These are phyloP conservation scores for Phytophthora sp. DNA, from an alignment of 352 stramenopile species.

Conservation along the genomic window DNA sequence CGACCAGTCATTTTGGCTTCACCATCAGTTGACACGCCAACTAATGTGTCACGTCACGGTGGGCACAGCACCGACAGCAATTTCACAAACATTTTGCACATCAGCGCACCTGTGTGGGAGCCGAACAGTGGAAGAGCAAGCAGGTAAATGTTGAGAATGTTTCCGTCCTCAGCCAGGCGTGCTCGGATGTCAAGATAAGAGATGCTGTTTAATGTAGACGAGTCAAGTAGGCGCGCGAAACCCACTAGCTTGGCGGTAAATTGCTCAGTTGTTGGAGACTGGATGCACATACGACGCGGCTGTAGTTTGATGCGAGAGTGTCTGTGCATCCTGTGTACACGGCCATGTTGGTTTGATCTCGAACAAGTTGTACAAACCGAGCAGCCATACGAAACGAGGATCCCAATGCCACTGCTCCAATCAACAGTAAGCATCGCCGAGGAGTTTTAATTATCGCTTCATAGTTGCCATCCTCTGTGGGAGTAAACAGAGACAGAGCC, in stretches of 20 bases:
- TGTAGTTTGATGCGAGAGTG: neutral
- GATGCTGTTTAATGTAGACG: neutral
- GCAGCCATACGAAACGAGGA: neutral
- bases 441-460: too few species aligned
- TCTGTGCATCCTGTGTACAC: neutral
- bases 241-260: neutral
- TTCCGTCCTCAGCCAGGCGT: neutral
- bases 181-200: neutral
- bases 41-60: neutral
- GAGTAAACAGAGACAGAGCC: too few species aligned
- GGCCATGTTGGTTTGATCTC: neutral
- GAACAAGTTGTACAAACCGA: neutral
- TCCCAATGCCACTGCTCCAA: neutral
- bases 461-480: too few species aligned
- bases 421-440: neutral
- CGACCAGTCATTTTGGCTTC: neutral
- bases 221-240: neutral
- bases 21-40: neutral
- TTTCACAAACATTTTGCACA: neutral
- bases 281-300: neutral
- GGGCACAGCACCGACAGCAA: too few species aligned
- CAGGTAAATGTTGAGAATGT: neutral
- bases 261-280: neutral
- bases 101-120: neutral
- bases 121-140: neutral